Evolutionary conservation across 164 flowering plant genomes (phyloP), one percentile per base, ranked within the genome.

Genomic region (Pachysandra terminalis): DNA sequence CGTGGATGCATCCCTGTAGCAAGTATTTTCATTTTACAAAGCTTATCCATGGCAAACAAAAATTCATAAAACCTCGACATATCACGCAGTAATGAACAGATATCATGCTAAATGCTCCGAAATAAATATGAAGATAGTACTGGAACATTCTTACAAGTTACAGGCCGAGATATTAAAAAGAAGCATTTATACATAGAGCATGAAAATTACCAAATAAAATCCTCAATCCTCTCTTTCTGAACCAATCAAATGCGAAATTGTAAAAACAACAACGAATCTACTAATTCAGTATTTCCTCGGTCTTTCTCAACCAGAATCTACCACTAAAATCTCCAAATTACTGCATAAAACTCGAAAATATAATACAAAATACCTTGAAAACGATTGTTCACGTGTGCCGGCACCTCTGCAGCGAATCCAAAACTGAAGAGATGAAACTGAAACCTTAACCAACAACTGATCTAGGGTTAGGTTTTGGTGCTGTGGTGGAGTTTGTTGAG

Each of bases 1-100:
- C 99, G 98, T 26, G 99, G 98, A 82, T 93, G 99, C 98, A 93
- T 93, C 32, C 99, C 99, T 96, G 77, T 9, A 77, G 66, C 19
- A 60, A 62, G 59, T 1, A 52, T 49, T 28, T 55, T 35, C 40
- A 60, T 25, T 8, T n/a, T 32, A 13, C 2, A 64, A 19, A 25
- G 1, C 27, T 5, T 26, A 51, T 52, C 26, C 14, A n/a, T n/a
- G n/a, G 1, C 51, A 45, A 12, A 1, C 2, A 12, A 45, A 15
- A 15, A 45, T 15, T 45, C 51, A 45, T 5, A 45, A 45, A 45
- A 45, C 51, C 51, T 45, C 15, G n/a, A n/a, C n/a, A n/a, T n/a
- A n/a, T n/a, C n/a, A n/a, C n/a, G n/a, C n/a, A n/a, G n/a, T 13
- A 45, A 10, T 45, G 15, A 45, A 12, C 6, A 45, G 17, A 45